Percentiles rank a stretch among this genome's conserved stretches.
phyloP scores from a whole-genome alignment of 495 filamentous ascomycete genomes.

The Letharia lupina region DNA sequence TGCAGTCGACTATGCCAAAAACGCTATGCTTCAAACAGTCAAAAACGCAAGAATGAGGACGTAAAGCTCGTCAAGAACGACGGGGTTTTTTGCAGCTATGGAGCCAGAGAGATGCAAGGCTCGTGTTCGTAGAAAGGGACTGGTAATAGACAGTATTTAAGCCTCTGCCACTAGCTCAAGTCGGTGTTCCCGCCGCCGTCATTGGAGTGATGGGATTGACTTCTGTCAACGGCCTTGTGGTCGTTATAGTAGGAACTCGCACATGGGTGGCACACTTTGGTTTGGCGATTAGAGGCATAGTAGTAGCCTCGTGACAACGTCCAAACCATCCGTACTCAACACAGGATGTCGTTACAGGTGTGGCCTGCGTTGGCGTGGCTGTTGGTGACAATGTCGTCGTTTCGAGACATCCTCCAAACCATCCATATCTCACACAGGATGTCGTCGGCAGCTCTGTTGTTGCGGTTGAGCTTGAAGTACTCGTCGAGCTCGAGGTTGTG shows the following conservation, averaged over 20 bases:
- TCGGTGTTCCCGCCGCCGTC: background rate
- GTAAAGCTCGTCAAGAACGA: background rate
- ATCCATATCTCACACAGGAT: conserved; percentile 79
- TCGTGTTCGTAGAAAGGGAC: background rate
- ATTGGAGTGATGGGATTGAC: background rate
- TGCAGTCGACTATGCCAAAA: background rate
- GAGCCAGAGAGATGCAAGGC: background rate
- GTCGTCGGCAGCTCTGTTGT: conserved; percentile 52
- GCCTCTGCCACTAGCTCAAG: background rate
- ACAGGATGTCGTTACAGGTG: conserved; percentile 58
- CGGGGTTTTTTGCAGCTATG: background rate
- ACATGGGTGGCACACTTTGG: background rate
- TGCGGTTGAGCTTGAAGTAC: conserved; percentile 35
- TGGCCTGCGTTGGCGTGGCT: conserved; percentile 1
- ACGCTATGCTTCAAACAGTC: background rate
- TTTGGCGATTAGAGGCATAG: conserved; percentile 10
- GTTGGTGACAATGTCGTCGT: conserved; percentile 20
- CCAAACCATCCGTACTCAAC: conserved; percentile 67
- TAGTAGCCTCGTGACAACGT: conserved; percentile 22
- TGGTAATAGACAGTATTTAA: background rate
- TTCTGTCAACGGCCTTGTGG: conserved; percentile 17
- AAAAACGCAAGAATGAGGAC: background rate
- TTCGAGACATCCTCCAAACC: conserved; percentile 37
- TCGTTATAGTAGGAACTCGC: conserved; percentile 12
- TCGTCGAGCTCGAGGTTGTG: conserved; percentile 40